Base-by-base conservation (phyloP, 331 rosid species). In the Pyracantha coccinea region DNA sequence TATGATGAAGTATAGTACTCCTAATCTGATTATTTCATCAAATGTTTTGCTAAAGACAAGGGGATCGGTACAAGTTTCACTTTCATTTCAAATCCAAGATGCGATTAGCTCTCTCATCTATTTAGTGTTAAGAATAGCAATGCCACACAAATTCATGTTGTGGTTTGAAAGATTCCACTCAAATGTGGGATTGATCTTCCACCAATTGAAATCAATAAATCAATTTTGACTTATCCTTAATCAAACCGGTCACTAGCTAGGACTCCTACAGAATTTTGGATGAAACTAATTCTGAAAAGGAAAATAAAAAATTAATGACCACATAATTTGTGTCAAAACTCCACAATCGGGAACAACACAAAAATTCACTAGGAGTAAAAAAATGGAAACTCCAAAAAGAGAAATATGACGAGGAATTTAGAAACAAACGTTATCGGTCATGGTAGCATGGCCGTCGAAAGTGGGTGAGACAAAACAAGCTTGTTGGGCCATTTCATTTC, bases 361-460 rank as follows among this genome's bases (percentile, higher is more conserved):
- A 69, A 19, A 27, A 9, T 8, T 25, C 20, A 7, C 13, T 27
- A 25, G 62, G 69, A 50, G 14, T 0, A 15, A 50, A 13, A 8
- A 21, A 76, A 5, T 33, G 15, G 27, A 66, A 75, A 10, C n/a
- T 13, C 4, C 52, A 19, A 0, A 20, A 66, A 19, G 14, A n/a
- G 5, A 2, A 19, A 19, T n/a, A 23, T 6, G 21, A 15, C 15
- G 0, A n/a, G 52, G 33, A 52, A 47, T 47, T 31, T 20, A 33
- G 32, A 50, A 50, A 44, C 29, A 1, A 25, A 8, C 0, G 50
- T 20, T 14, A 38, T 38, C 32, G 68, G 60, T 31, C 32, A 66
- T 72, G 66, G 79, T 75, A 76, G 65, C 45, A 74, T 74, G 75
- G 77, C 88, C 87, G 84, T 91, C 78, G 78, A 93, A 88, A 89